A percentile compares a stretch with the other conserved stretches of the same genome.
phyloP scores from a whole-genome alignment of 2,329 filamentous ascomycete genomes.

The Claviceps digitariae region DNA sequence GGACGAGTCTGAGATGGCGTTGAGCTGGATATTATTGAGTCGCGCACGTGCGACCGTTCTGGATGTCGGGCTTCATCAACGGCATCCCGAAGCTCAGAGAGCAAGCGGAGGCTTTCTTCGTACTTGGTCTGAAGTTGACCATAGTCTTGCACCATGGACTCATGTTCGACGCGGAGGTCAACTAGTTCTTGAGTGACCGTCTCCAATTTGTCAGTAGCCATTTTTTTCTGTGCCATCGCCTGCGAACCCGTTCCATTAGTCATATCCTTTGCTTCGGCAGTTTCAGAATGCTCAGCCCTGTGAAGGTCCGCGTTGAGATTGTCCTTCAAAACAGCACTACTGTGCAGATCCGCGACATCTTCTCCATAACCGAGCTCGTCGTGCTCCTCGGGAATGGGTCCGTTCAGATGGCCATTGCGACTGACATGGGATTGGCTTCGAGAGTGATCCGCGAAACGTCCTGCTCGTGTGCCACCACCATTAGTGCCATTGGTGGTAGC shows the following conservation, averaged over 20 bases:
- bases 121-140: conserved; percentile 79
- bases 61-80: conserved; percentile 66
- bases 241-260: conserved; percentile 29
- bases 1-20: conserved; percentile 41
- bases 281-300: neutral
- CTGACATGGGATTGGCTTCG: conserved; percentile 40
- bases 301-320: neutral
- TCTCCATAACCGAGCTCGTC: conserved; percentile 36
- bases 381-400: conserved; percentile 40
- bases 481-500: conserved; percentile 23
- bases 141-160: conserved; percentile 67
- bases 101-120: conserved; percentile 67
- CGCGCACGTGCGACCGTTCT: conserved; percentile 30
- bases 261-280: conserved; percentile 24
- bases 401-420: conserved; percentile 39
- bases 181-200: conserved; percentile 83
- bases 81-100: conserved; percentile 76
- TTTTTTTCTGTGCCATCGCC: conserved; percentile 68
- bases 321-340: neutral
- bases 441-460: conserved; percentile 36
- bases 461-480: conserved; percentile 26
- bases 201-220: conserved; percentile 86
- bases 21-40: conserved; percentile 39
- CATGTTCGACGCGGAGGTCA: conserved; percentile 81
- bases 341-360: conserved; percentile 28